Base-by-base conservation (phyloP, 2,329 filamentous ascomycete species). In the Alternaria panax region DNA sequence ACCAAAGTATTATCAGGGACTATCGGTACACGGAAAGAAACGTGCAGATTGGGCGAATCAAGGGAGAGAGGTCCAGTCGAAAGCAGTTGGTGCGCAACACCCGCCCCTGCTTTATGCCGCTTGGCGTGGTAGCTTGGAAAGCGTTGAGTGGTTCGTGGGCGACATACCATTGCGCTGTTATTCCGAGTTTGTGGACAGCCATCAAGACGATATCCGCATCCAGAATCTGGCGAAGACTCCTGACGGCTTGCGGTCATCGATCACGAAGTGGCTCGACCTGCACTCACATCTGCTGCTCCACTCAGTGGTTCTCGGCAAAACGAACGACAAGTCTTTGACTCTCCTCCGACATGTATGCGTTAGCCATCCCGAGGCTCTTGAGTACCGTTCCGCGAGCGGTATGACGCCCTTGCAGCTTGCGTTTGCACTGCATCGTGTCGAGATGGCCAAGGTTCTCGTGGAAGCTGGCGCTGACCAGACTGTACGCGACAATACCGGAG, bases 91-190 rank as follows among this genome's bases (percentile, higher is more conserved):
- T 4, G 59, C 58, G 20, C 52, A 65, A 16, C 62, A 69, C 20
- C 85, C 88, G 2, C 90, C 89, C 3, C 78, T 91, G 8, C 81
- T 91, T 1, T 78, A 84, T 60, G 87, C 88, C 43, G 88, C 86
- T 12, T 68, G 79, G 8, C 67, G 68, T 2, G 87, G 87, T 3
- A 89, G 82, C 20, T 73, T 94, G n/a, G 85, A 89, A 38, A 84
- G 85, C 18, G 86, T 92, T 0, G 88, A 95, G 70, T 96, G 91
- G 87, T 92, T 94, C 74, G 77, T 92, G 55, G 88, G 90, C 57
- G 90, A 92, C 61, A 85, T 86, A 1, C 91, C 92, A 0, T 78
- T 86, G 65, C 83, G 87, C 27, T 82, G 86, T 54, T 95, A 95
- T 70, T 77, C 83, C 25, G 86, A 92, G 45, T 95, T 93, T 71